phyloP scores from a whole-genome alignment of 106 monocot genomes.

The Platanthera guangdongensis region DNA sequence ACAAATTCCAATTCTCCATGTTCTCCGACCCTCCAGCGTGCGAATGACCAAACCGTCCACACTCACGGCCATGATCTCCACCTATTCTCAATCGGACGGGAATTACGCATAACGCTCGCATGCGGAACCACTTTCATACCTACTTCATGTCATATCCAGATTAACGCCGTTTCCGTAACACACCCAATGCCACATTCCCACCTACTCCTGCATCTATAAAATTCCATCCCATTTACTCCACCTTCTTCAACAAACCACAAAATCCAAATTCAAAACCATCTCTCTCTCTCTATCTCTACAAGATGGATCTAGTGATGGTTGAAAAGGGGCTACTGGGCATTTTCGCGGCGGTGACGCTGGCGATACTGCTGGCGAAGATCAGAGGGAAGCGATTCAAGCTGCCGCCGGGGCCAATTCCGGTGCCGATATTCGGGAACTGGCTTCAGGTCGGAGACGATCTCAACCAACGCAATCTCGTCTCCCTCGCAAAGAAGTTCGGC shows the following conservation, averaged over 20 bases:
- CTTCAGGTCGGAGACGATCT: slow-evolving; percentile 55
- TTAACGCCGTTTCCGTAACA: not conserved
- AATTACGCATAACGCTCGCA: not conserved
- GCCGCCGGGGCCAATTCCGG: slow-evolving; percentile 41
- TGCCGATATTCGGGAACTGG: slow-evolving; percentile 57
- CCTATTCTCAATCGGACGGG: not conserved
- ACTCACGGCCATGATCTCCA: not conserved
- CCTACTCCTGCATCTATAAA: not conserved
- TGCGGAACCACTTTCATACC: not conserved
- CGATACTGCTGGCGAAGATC: slow-evolving; percentile 28
- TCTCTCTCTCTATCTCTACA: not conserved
- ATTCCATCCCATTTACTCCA: too few species aligned
- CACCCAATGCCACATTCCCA: not conserved
- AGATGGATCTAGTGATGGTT: slow-evolving; percentile 37
- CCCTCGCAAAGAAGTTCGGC: slow-evolving; percentile 31
- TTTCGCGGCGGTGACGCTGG: slow-evolving; percentile 28
- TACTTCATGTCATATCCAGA: not conserved
- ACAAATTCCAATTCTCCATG: not conserved
- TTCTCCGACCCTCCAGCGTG: not conserved
- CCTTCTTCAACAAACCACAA: not conserved
- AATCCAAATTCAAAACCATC: not conserved
- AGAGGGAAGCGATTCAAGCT: slow-evolving; percentile 21
- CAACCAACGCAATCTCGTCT: slow-evolving; percentile 40
- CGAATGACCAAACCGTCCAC: not conserved
- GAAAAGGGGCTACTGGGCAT: slow-evolving; percentile 43